A percentile compares a stretch with the other conserved stretches of the same genome.
phyloP scores from a whole-genome alignment of 164 flowering plant genomes.

The Amborella trichopoda region DNA sequence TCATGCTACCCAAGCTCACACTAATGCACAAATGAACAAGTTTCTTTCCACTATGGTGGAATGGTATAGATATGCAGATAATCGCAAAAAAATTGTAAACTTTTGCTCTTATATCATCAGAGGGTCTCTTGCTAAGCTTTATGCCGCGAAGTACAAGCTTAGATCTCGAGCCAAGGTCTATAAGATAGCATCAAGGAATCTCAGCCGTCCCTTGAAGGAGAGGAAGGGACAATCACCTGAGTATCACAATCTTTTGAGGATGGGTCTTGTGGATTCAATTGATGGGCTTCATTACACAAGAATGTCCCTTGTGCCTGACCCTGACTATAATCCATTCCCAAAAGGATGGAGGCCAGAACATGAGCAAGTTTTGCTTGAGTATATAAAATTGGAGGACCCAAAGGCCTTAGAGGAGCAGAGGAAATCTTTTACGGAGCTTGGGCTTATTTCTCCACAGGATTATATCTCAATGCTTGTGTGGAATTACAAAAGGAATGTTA shows the following conservation, averaged over 20 bases:
- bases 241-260: slow-evolving; percentile 77
- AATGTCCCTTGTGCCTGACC: slow-evolving; percentile 87
- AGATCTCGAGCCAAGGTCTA: slow-evolving; percentile 95
- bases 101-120: slow-evolving; percentile 87
- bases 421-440: slow-evolving; percentile 45
- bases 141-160: slow-evolving; percentile 97
- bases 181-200: slow-evolving; percentile 65
- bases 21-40: slow-evolving; percentile 96
- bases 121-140: slow-evolving; percentile 96
- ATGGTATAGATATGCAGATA: slow-evolving; percentile 90
- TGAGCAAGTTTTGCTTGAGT: slow-evolving; percentile 73
- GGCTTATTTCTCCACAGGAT: slow-evolving; percentile 90
- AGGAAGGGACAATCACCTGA: slow-evolving; percentile 91
- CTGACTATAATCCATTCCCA: slow-evolving; percentile 82
- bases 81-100: slow-evolving; percentile 82
- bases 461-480: slow-evolving; percentile 92
- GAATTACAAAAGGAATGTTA: slow-evolving; percentile 87
- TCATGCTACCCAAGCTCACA: slow-evolving; percentile 96
- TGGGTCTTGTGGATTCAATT: slow-evolving; percentile 90
- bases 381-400: slow-evolving; percentile 58
- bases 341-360: slow-evolving; percentile 84
- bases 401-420: slow-evolving; percentile 59
- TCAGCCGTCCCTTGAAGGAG: slow-evolving; percentile 90
- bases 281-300: slow-evolving; percentile 84
- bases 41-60: slow-evolving; percentile 79